These are phyloP conservation scores for Zymoseptoria ardabiliae DNA, from an alignment of 2,329 filamentous ascomycete species.

Conservation along the genomic window DNA sequence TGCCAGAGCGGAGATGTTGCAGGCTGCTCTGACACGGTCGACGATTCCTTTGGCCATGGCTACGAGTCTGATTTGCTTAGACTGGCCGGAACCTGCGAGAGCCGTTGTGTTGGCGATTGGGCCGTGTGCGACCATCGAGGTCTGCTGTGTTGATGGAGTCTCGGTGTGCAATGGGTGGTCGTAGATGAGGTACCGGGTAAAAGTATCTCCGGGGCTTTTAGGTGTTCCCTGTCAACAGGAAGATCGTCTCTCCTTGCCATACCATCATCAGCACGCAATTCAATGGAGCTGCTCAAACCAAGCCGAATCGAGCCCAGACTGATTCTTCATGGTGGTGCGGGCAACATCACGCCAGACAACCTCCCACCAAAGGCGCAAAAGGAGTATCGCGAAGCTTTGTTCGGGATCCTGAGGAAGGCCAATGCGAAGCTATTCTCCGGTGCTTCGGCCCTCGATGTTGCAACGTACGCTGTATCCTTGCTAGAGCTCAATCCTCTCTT, in stretches of 20 bases:
- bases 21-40: not conserved
- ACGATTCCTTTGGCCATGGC: not conserved
- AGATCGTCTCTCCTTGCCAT: not conserved
- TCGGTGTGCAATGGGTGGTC: not conserved
- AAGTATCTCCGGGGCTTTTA: not conserved
- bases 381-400: conserved; percentile 34
- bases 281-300: conserved; percentile 11
- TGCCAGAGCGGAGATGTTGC: not conserved
- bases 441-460: conserved; percentile 62
- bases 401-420: conserved; percentile 29
- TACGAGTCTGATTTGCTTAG: too few species aligned
- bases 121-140: not conserved
- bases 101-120: not conserved
- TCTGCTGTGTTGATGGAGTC: not conserved
- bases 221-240: not conserved
- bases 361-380: conserved; percentile 31
- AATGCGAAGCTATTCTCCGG: conserved; percentile 24
- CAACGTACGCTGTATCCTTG: conserved; percentile 64
- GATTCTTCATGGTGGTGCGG: conserved; percentile 44
- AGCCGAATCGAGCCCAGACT: conserved; percentile 33
- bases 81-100: not conserved
- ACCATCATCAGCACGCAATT: not conserved
- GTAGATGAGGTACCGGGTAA: not conserved
- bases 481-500: conserved; percentile 77
- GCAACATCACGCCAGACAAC: conserved; percentile 38